Evolutionary conservation across 1,284 basidiomycete genomes (phyloP).

Genomic region (Pseudozyma hubeiensis): DNA sequence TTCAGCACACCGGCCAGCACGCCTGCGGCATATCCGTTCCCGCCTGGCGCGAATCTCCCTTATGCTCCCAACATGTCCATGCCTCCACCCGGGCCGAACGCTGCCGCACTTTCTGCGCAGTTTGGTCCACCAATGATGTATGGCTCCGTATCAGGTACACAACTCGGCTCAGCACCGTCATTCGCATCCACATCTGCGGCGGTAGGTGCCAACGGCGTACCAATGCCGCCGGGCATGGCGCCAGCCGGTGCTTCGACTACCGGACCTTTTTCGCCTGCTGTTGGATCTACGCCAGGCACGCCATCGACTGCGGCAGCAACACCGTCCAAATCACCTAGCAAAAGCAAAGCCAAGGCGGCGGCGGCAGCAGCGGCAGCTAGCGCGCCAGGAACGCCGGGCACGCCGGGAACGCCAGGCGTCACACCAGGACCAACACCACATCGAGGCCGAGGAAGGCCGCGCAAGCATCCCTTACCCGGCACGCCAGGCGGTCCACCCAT

Average conservation of each 20-base stretch:
- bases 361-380: slow-evolving; percentile 14
- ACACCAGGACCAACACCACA: slow-evolving; percentile 40
- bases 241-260: slow-evolving; percentile 13
- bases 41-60: slow-evolving; percentile 9
- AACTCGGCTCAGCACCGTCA: slow-evolving; percentile 11
- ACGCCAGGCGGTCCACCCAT: slow-evolving; percentile 42
- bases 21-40: slow-evolving; percentile 31
- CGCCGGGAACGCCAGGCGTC: slow-evolving; percentile 30
- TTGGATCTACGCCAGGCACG: slow-evolving; percentile 17
- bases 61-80: slow-evolving; percentile 7
- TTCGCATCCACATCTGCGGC: slow-evolving; percentile 13
- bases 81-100: slow-evolving; percentile 15
- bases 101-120: slow-evolving; percentile 19
- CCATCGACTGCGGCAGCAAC: slow-evolving; percentile 31
- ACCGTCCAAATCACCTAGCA: slow-evolving; percentile 23
- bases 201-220: slow-evolving; percentile 11
- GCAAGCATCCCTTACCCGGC: slow-evolving; percentile 47
- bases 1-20: slow-evolving; percentile 29
- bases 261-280: slow-evolving; percentile 12
- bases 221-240: slow-evolving; percentile 13
- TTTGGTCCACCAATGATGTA: slow-evolving; percentile 10
- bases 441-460: slow-evolving; percentile 47
- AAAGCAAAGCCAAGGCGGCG: slow-evolving; percentile 25
- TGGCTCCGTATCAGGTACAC: slow-evolving; percentile 21
- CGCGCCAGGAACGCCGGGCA: slow-evolving; percentile 12